Evolutionary conservation across 352 stramenopile genomes (phyloP).

Genomic region (Phytophthora pini): DNA sequence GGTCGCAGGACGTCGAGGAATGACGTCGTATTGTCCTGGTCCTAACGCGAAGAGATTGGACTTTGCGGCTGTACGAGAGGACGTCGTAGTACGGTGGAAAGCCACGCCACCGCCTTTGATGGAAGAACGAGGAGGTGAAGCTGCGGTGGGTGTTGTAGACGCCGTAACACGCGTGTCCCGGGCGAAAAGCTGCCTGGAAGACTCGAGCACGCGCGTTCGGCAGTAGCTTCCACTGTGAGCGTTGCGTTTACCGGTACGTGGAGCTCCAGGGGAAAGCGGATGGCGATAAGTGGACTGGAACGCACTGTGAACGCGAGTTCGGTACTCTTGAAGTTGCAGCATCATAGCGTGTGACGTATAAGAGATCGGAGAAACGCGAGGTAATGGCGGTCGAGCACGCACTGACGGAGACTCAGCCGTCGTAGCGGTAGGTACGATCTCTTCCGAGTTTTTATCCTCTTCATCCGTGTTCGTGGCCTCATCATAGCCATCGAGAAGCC

Average conservation of each 20-base stretch:
- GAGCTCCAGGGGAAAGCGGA: slow-evolving; percentile 25
- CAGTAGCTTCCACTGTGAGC: slow-evolving; percentile 40
- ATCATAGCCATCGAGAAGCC: slow-evolving; percentile 29
- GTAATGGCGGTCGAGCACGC: slow-evolving; percentile 9
- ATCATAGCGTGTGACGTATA: slow-evolving; percentile 71
- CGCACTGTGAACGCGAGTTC: slow-evolving; percentile 46
- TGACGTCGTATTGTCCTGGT: slow-evolving; percentile 63
- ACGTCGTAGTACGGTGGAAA: slow-evolving; percentile 49
- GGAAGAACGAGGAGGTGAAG: slow-evolving; percentile 12
- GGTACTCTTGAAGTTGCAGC: slow-evolving; percentile 66
- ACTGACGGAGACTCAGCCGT: slow-evolving; percentile 2
- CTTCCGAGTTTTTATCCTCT: not conserved
- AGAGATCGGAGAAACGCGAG: slow-evolving; percentile 23
- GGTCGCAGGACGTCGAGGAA: slow-evolving; percentile 28
- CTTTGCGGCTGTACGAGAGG: slow-evolving; percentile 31
- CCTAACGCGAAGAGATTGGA: slow-evolving; percentile 56
- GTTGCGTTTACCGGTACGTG: slow-evolving; percentile 18
- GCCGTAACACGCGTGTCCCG: slow-evolving; percentile 4
- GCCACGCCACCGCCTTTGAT: slow-evolving; percentile 46
- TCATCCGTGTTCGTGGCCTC: not conserved
- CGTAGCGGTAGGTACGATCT: not conserved
- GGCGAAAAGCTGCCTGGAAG: slow-evolving; percentile 45
- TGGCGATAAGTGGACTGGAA: slow-evolving; percentile 62
- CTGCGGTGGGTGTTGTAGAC: slow-evolving; percentile 2
- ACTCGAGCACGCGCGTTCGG: slow-evolving; percentile 49